Percentiles rank a stretch among this genome's conserved stretches.
Evolutionary conservation across 208 protist species (phyloP).

Genomic region (Naegleria gruberi): DNA sequence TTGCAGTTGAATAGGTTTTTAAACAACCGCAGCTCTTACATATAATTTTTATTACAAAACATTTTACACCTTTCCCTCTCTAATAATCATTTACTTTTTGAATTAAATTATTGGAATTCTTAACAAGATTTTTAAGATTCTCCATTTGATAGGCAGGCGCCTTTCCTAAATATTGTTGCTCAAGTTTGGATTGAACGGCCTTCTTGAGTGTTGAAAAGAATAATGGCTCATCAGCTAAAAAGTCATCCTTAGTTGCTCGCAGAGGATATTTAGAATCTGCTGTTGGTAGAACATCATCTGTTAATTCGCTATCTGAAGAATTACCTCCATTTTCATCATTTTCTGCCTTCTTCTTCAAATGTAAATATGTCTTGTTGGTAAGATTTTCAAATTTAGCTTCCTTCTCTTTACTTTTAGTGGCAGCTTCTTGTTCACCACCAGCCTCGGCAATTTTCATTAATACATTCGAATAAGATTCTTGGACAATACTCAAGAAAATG

Average conservation of each 20-base stretch:
- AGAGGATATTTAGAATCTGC: neutral
- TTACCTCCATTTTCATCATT: neutral
- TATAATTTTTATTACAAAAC: no score
- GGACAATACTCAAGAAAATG: neutral
- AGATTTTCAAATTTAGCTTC: neutral
- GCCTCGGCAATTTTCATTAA: neutral
- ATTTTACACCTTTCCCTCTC: no score
- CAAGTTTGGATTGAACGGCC: neutral
- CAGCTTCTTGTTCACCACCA: neutral
- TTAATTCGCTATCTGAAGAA: neutral
- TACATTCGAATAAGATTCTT: neutral
- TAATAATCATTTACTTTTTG: no score
- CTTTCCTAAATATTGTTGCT: neutral
- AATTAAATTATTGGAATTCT: neutral
- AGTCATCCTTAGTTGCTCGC: neutral
- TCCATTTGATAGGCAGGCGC: neutral
- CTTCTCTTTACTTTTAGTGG: neutral
- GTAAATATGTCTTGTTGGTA: neutral
- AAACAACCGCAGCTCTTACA: no score
- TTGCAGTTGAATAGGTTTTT: no score
- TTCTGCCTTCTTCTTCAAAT: neutral
- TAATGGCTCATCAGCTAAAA: neutral
- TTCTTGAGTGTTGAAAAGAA: neutral
- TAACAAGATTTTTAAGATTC: neutral
- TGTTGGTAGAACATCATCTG: neutral